phyloP scores from a whole-genome alignment of 2,329 filamentous ascomycete species.

The Aureobasidium sp. region DNA sequence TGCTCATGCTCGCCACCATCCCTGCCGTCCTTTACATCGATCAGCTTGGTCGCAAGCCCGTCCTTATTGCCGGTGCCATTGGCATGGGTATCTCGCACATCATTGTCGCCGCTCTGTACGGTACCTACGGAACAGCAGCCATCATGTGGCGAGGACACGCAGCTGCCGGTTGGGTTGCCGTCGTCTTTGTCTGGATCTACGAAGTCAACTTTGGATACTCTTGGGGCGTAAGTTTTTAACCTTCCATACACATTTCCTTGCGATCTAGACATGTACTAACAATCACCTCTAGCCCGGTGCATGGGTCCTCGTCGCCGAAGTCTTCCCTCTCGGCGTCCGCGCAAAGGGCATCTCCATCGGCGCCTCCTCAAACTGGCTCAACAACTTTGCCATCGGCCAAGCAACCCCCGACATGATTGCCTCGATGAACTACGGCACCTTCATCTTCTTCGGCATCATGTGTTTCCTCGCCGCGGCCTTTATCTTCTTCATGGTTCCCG shows the following conservation, averaged over 20 bases:
- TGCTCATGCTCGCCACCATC: conserved; percentile 60
- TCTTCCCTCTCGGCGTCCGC: conserved; percentile 64
- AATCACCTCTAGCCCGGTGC: conserved; percentile 1
- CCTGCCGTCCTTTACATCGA: conserved; percentile 60
- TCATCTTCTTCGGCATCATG: conserved; percentile 62
- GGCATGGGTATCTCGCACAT: conserved; percentile 66
- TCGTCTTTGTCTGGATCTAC: conserved; percentile 65
- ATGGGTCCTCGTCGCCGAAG: conserved; percentile 64
- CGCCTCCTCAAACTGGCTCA: conserved; percentile 42
- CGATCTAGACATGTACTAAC: background rate
- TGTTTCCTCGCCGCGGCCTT: conserved; percentile 55
- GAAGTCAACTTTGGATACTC: conserved; percentile 68
- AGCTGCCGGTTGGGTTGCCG: conserved; percentile 62
- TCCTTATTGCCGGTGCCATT: conserved; percentile 56
- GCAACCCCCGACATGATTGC: conserved; percentile 59
- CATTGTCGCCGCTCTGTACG: conserved; percentile 62
- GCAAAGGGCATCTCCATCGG: conserved; percentile 66
- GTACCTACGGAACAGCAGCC: conserved; percentile 45
- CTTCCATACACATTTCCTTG: background rate
- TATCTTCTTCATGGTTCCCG: conserved; percentile 45
- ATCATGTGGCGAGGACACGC: conserved; percentile 45
- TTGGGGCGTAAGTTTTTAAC: conserved; percentile 47
- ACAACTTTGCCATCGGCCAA: conserved; percentile 20
- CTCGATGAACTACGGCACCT: conserved; percentile 61
- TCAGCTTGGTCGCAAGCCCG: conserved; percentile 54